Evolutionary conservation across 208 protist species (phyloP), one percentile per base, ranked within the genome.

Genomic region (Novymonas esmeraldas): DNA sequence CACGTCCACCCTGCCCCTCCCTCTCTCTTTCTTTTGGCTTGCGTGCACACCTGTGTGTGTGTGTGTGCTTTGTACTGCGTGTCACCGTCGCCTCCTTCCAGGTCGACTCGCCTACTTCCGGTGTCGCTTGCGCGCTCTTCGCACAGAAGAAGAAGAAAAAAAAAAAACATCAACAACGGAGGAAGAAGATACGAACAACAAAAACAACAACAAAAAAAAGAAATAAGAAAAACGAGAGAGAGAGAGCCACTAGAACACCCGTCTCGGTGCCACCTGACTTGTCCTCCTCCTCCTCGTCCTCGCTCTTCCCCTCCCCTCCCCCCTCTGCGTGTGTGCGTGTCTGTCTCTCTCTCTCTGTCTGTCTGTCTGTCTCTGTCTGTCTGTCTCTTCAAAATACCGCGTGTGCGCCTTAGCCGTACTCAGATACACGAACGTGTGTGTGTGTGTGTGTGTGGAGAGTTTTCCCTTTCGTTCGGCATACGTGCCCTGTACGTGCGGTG

Each of bases 11-110:
- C n/a, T n/a, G n/a, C n/a, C 31, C 62, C 5, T 57, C 64, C 22
- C 41, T 31, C 6, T 13, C 14, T 36, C 26, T 39, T 60, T 52
- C 42, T 9, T 39, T 73, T 36, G 31, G 56, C n/a, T 39, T 73
- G 42, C 22, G 42, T 13, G 16, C 10, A n/a, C 18, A n/a, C 16
- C 6, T 2, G 42, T 46, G 13, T 24, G 18, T n/a, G 42, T 34
- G 49, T 29, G 46, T 7, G 3, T 29, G 29, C 14, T 22, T n/a
- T 54, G 6, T 13, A n/a, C 49, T 7, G 10, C 42, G 16, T 22
- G 3, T 26, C 16, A 10, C 31, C 38, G 18, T 33, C 13, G 11
- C 16, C 2, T 5, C 14, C 42, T 5, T 48, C 26, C n/a, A n/a
- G n/a, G n/a, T n/a, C n/a, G n/a, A n/a, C n/a, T n/a, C n/a, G n/a